phyloP scores from a whole-genome alignment of 257 asterid species.

The Ligustrum vulgare region DNA sequence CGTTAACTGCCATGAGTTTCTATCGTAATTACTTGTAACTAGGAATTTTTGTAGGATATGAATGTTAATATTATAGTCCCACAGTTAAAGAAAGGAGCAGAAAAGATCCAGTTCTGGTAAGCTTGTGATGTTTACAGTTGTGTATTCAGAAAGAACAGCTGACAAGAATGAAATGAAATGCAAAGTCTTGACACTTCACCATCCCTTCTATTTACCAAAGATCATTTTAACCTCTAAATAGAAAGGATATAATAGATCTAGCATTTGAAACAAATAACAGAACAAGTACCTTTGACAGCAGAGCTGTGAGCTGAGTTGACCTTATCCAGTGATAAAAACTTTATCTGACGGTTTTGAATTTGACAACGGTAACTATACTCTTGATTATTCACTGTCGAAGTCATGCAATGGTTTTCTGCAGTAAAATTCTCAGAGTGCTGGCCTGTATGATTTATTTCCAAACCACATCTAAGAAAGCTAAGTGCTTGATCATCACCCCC shows the following conservation, averaged over 20 bases:
- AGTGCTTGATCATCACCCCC: conserved; percentile 98
- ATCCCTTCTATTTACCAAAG: not conserved
- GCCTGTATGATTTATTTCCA: conserved; percentile 34
- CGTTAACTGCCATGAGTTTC: not conserved
- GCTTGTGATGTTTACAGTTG: not conserved
- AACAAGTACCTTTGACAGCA: conserved; percentile 76
- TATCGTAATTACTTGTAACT: not conserved
- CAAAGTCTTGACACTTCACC: not conserved
- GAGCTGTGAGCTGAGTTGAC: conserved; percentile 84
- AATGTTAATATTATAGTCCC: not conserved
- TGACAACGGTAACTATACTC: conserved; percentile 29
- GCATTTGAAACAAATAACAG: not conserved
- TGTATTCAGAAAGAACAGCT: not conserved
- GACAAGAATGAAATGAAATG: not conserved
- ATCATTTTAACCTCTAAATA: not conserved
- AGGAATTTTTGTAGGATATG: not conserved
- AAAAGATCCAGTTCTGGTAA: not conserved
- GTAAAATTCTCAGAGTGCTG: conserved; percentile 30
- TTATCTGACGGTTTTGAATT: conserved; percentile 50
- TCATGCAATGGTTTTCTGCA: conserved; percentile 19
- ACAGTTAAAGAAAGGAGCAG: not conserved
- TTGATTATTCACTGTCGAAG: conserved; percentile 24
- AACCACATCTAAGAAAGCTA: conserved; percentile 58
- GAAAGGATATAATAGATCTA: not conserved
- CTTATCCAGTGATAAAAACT: conserved; percentile 44